A percentile compares a stretch with the other conserved stretches of the same genome.
phyloP scores from a whole-genome alignment of 352 stramenopile genomes.

The Phytophthora hybrid region DNA sequence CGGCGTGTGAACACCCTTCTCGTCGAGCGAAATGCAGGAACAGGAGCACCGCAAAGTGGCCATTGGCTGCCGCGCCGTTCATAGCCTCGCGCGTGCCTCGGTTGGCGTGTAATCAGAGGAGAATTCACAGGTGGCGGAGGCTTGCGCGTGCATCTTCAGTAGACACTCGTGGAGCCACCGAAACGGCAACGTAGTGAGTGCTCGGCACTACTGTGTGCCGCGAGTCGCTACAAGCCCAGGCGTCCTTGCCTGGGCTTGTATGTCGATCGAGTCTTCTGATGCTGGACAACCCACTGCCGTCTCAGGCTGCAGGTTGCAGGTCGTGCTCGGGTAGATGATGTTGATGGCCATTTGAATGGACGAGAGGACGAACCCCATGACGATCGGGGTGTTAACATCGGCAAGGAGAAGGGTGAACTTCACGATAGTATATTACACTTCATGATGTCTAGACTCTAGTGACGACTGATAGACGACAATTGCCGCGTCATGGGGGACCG shows the following conservation, averaged over 20 bases:
- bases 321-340: conserved; percentile 34
- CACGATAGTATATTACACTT: neutral
- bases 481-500: conserved; percentile 16
- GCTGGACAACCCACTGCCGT: conserved; percentile 9
- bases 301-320: conserved; percentile 18
- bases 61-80: conserved; percentile 26
- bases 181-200: neutral
- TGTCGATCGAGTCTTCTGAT: neutral
- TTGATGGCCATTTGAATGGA: conserved; percentile 36
- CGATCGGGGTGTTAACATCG: conserved; percentile 31
- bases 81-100: too few species aligned
- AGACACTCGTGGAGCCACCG: too few species aligned
- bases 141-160: too few species aligned
- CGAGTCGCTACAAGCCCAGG: neutral
- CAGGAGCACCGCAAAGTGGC: conserved; percentile 40
- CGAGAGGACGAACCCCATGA: conserved; percentile 41
- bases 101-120: too few species aligned
- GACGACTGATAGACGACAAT: neutral
- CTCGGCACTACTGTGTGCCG: neutral
- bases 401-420: too few species aligned
- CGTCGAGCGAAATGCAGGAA: conserved; percentile 33
- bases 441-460: neutral
- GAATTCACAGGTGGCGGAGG: too few species aligned
- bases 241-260: too few species aligned
- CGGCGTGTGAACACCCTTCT: conserved; percentile 16